Base-by-base conservation (phyloP, 1,139 yeast species). In the Pichia sp. region DNA sequence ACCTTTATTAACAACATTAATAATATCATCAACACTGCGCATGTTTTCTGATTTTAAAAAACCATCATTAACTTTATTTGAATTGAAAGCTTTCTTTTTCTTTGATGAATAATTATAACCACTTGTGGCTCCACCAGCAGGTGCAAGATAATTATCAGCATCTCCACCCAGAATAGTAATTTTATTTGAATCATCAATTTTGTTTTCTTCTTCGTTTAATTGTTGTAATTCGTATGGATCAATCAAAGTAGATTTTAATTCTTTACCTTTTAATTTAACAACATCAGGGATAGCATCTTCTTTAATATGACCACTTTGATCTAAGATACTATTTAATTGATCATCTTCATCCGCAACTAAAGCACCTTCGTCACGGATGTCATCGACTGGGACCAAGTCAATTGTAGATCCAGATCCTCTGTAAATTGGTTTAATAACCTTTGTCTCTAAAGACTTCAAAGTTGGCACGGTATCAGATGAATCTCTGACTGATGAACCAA, bases 301-400 rank as follows among this genome's bases (percentile, higher is more conserved):
- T 52, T 70, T 76, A 35, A 78, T 64, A 40, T 70, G 65, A 2
- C 83, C 84, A 34, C 68, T 65, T 13, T 64, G 63, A 50, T 77
- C 82, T 52, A 78, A 62, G 40, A 73, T 65, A 27, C 63, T 62
- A 20, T 72, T 79, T 50, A 78, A 70, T 50, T 69, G 73, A 48
- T 70, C 78, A n/a, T 52, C 57, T 22, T 76, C 82, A 19, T 76
- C 75, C 9, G 76, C 75, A 50, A 76, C 54, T 40, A 78, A 62
- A 0, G 82, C 83, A 19, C 85, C 84, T 52, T 77, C 83, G 34
- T 62, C 71, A 45, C 69, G 72, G 53, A 77, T 66, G 34, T 78
- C 80, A 47, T 72, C 80, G 50, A 77, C 68, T 0, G 77, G 68
- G 23, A 76, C 72, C 34, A 71, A 59, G 6, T 48, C 54, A 15